Evolutionary conservation across 257 asterid species (phyloP), one percentile per base, ranked within the genome.

Genomic region (Solanum dulcamara): DNA sequence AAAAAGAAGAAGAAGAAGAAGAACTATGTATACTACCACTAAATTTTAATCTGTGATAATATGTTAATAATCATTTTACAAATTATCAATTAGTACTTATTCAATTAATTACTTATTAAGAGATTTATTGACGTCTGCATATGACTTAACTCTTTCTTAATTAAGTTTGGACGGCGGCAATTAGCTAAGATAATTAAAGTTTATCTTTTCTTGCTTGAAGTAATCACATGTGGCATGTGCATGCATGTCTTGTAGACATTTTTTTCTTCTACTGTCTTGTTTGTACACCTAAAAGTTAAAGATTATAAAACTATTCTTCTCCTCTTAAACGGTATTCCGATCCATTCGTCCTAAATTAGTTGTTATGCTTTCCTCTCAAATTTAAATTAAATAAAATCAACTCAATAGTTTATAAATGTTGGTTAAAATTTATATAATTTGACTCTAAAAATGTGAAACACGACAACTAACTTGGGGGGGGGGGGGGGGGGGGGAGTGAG

Each of bases 141-240:
- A 32, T 32, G 40, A 66, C 10, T 66, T n/a, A 7, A 67, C 75
- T 67, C 24, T 32, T 67, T 67, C 79, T 17, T 68, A 71, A 71
- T 10, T 71, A 71, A 71, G 53, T 4, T 8, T 17, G 51, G 80
- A 38, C 80, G 51, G 51, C 30, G 51, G 80, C 80, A 37, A 38
- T 71, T 71, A 71, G 26, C 80, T 71, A 71, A 37, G 50, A 71
- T 4, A 26, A 60, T 60, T 60, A 77, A 77, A 8, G n/a, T 15
- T 15, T 15, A 50, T 46, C 26, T 77, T 77, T 70, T 77, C n/a
- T 46, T 40, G 81, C 81, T 77, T 46, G 60, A 46, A 77, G 42
- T 57, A 77, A 46, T 57, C 83, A 77, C 83, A 77, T 77, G 62
- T 77, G 59, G 83, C 83, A 44, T 77, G 82, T 77, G 82, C 82